phyloP scores from a whole-genome alignment of 2,329 filamentous ascomycete species.

The Aspergillus sp. region DNA sequence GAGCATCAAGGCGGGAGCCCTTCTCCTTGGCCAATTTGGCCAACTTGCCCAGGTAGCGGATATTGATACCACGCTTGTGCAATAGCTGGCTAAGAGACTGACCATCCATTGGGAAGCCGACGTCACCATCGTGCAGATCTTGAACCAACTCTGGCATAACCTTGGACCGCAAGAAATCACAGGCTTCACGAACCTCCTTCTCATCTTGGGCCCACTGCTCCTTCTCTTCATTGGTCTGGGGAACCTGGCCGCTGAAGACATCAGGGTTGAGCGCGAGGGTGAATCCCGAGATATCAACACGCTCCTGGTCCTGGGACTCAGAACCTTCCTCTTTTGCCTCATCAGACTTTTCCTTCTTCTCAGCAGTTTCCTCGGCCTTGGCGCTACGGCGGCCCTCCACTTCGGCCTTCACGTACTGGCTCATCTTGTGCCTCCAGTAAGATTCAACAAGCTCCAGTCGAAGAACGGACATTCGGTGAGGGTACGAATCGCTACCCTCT shows the following conservation, averaged over 20 bases:
- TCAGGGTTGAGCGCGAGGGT: slow-evolving; percentile 89
- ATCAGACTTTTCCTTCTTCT: slow-evolving; percentile 37
- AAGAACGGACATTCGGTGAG: slow-evolving; percentile 93
- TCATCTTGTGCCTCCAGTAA: slow-evolving; percentile 80
- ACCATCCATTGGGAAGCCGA: slow-evolving; percentile 99
- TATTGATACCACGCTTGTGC: slow-evolving; percentile 96
- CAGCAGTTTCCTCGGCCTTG: slow-evolving; percentile 39
- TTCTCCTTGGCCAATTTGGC: slow-evolving; percentile 66
- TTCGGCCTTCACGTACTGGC: slow-evolving; percentile 82
- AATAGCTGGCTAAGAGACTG: slow-evolving; percentile 81
- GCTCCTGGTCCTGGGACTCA: slow-evolving; percentile 54
- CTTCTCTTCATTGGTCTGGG: slow-evolving; percentile 89
- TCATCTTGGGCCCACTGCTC: slow-evolving; percentile 79
- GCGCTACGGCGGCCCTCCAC: slow-evolving; percentile 61
- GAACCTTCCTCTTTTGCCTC: slow-evolving; percentile 42
- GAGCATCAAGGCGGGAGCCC: slow-evolving; percentile 70
- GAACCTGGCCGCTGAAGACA: slow-evolving; percentile 87
- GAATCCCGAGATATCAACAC: slow-evolving; percentile 85
- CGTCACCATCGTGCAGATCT: slow-evolving; percentile 86
- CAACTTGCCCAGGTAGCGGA: slow-evolving; percentile 89
- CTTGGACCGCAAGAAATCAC: slow-evolving; percentile 71
- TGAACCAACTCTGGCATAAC: slow-evolving; percentile 82
- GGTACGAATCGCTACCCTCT: slow-evolving; percentile 65
- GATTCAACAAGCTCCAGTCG: slow-evolving; percentile 86
- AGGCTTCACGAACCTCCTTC: slow-evolving; percentile 80